A percentile compares a stretch with the other conserved stretches of the same genome.
Conservation (phyloP, 1,284 basidiomycete species). For the Golubevia pallescens region DNA sequence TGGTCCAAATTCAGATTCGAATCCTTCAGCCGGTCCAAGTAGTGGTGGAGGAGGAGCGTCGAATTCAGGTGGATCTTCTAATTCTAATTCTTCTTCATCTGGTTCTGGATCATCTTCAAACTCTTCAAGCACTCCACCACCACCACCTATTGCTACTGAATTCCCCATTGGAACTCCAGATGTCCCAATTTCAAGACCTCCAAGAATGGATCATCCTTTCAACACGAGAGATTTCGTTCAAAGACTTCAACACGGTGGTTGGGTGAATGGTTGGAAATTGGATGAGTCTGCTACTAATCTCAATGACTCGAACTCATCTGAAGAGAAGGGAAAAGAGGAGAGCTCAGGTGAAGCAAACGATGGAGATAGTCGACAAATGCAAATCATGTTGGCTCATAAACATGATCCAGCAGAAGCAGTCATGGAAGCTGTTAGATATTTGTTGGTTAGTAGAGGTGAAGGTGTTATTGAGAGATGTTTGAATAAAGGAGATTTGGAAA, state of each 20-base stretch:
- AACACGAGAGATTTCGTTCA: conserved; percentile 51
- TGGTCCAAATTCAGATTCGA: background rate
- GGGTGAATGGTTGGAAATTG: conserved; percentile 14
- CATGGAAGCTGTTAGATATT: conserved; percentile 50
- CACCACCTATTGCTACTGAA: background rate
- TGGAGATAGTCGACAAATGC: background rate
- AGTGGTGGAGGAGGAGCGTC: too few relatives aligned
- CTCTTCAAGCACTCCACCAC: background rate
- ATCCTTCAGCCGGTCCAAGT: background rate
- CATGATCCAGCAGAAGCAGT: conserved; percentile 59
- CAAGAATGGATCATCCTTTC: conserved; percentile 33
- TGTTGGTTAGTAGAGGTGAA: conserved; percentile 37
- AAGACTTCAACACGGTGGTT: conserved; percentile 44
- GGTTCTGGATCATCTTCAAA: background rate
- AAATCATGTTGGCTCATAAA: conserved; percentile 12
- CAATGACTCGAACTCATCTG: background rate
- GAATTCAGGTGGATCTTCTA: background rate
- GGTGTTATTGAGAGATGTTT: conserved; percentile 36
- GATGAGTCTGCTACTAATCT: background rate
- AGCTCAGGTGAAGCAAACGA: background rate
- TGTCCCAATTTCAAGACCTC: conserved; percentile 4
- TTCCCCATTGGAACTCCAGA: background rate
- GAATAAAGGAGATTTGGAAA: conserved; percentile 47
- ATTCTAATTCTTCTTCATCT: background rate
- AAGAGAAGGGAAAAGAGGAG: background rate